A percentile compares a stretch with the other conserved stretches of the same genome.
phyloP scores from a whole-genome alignment of 1,284 basidiomycete species.

The Ganoderma resinaceum region DNA sequence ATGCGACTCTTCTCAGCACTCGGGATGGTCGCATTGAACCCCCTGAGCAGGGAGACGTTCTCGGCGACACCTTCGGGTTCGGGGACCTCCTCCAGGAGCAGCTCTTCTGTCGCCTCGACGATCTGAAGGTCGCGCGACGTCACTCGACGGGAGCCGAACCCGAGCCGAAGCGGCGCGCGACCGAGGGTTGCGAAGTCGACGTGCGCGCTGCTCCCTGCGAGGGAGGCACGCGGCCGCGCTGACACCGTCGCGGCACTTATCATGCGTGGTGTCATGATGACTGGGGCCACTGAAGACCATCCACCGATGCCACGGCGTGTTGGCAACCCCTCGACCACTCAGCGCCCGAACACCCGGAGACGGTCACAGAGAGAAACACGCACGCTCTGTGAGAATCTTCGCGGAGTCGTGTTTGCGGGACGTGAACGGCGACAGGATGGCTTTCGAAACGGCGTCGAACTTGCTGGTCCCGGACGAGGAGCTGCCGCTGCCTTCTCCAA shows the following conservation, averaged over 20 bases:
- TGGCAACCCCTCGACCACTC: slow-evolving; percentile 21
- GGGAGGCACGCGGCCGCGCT: slow-evolving; percentile 53
- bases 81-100: slow-evolving; percentile 77
- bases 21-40: slow-evolving; percentile 93
- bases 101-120: slow-evolving; percentile 80
- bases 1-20: slow-evolving; percentile 81
- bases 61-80: slow-evolving; percentile 68
- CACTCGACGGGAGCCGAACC: slow-evolving; percentile 67
- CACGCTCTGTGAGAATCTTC: slow-evolving; percentile 75
- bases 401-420: slow-evolving; percentile 73
- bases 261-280: slow-evolving; percentile 89
- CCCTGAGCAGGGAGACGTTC: slow-evolving; percentile 80
- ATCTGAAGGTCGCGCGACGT: slow-evolving; percentile 87
- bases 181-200: slow-evolving; percentile 78
- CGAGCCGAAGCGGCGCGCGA: slow-evolving; percentile 73
- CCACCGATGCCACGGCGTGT: slow-evolving; percentile 18
- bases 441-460: slow-evolving; percentile 69
- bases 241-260: slow-evolving; percentile 72
- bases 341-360: slow-evolving; percentile 9
- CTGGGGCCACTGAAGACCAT: slow-evolving; percentile 76
- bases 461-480: slow-evolving; percentile 42
- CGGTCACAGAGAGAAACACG: slow-evolving; percentile 38
- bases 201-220: slow-evolving; percentile 47
- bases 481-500: slow-evolving; percentile 36
- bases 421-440: slow-evolving; percentile 70